phyloP scores from a whole-genome alignment of 352 stramenopile genomes.

The Phytopythium ostracodes region DNA sequence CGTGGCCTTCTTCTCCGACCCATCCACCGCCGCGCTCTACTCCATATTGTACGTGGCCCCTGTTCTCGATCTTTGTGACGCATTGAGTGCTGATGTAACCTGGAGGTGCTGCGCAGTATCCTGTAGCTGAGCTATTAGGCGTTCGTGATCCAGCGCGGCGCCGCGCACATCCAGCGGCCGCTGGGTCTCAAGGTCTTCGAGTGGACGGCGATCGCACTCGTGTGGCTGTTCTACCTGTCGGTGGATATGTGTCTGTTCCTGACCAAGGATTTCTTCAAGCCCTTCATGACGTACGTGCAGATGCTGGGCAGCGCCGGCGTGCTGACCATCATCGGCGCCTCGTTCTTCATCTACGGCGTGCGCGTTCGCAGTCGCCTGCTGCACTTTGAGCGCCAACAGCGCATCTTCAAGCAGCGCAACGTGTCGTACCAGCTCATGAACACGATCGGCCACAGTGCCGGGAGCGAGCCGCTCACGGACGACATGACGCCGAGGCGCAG shows the following conservation, averaged over 20 bases:
- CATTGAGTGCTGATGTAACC: too few relatives aligned
- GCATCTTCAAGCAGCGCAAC: constrained; percentile 1
- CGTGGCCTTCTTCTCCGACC: constrained; percentile 20
- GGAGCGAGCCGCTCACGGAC: background rate
- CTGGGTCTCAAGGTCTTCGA: constrained; percentile 22
- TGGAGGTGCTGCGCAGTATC: too few relatives aligned
- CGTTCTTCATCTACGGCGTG: constrained; percentile 24
- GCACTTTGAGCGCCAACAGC: constrained; percentile 3
- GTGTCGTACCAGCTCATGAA: background rate
- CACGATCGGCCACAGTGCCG: background rate
- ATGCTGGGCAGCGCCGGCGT: constrained; percentile 20
- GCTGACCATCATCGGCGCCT: constrained; percentile 12
- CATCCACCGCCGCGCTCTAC: constrained; percentile 33
- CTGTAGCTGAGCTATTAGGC: constrained; percentile 52
- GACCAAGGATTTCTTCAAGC: constrained; percentile 36
- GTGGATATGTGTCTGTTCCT: constrained; percentile 25
- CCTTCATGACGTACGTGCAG: constrained; percentile 22
- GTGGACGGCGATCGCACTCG: constrained; percentile 17
- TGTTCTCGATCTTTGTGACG: background rate
- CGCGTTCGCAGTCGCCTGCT: constrained; percentile 9
- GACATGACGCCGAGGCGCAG: background rate
- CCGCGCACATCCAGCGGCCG: constrained; percentile 20
- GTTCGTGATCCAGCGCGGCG: constrained; percentile 47
- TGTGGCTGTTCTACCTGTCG: constrained; percentile 41
- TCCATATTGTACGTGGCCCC: constrained; percentile 32